Evolutionary conservation across 352 stramenopile genomes (phyloP).

Genomic region (Globisporangium yorkense): DNA sequence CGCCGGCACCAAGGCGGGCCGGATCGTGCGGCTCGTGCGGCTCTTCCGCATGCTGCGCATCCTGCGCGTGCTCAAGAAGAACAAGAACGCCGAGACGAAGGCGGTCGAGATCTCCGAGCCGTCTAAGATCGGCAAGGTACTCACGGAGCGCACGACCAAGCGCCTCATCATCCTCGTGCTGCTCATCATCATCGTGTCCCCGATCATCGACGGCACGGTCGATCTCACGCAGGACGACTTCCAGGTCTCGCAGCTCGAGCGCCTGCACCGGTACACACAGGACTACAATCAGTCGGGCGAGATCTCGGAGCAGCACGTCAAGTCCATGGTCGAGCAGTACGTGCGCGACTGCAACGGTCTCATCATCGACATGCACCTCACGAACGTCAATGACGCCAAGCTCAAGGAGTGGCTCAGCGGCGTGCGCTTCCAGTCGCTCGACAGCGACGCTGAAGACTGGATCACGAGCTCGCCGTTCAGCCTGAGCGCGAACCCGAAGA

Average conservation of each 20-base stretch:
- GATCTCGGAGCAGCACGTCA: constrained; percentile 42
- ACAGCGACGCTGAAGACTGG: constrained; percentile 43
- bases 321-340: constrained; percentile 61
- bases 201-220: constrained; percentile 73
- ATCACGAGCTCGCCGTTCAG: constrained; percentile 24
- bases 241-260: constrained; percentile 66
- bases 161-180: constrained; percentile 89
- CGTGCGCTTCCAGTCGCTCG: constrained; percentile 50
- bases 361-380: constrained; percentile 56
- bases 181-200: constrained; percentile 81
- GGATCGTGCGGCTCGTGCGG: constrained; percentile 90
- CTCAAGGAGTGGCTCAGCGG: constrained; percentile 50
- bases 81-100: constrained; percentile 51
- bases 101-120: constrained; percentile 75
- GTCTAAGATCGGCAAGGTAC: constrained; percentile 92
- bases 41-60: constrained; percentile 90
- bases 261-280: constrained; percentile 76
- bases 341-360: constrained; percentile 66
- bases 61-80: constrained; percentile 76
- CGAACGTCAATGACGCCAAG: constrained; percentile 32
- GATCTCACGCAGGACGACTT: constrained; percentile 72
- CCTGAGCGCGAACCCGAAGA: constrained; percentile 56
- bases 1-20: constrained; percentile 80
- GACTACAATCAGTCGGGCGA: constrained; percentile 71
- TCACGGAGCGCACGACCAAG: constrained; percentile 93